These are phyloP conservation scores for Ophiosphaerella herpotricha DNA, from an alignment of 2,329 filamentous ascomycete genomes.

Conservation along the genomic window DNA sequence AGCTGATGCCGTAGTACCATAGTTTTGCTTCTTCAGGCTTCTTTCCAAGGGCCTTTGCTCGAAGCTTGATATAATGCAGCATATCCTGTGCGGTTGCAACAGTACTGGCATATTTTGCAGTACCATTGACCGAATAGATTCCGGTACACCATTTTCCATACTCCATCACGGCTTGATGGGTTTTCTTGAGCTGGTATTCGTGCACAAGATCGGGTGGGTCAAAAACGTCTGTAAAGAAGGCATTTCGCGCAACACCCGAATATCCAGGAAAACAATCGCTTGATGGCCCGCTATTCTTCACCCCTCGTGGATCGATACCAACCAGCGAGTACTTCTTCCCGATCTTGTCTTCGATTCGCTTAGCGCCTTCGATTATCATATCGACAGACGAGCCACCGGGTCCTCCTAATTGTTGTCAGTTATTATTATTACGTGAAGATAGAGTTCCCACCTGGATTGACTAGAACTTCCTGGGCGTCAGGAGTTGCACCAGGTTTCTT, in stretches of 20 bases:
- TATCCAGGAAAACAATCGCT: constrained; percentile 13
- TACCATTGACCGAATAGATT: constrained; percentile 17
- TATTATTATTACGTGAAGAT: too few species aligned
- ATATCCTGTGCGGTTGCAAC: constrained; percentile 37
- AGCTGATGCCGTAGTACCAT: constrained; percentile 49
- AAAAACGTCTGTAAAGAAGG: constrained; percentile 3
- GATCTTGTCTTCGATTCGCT: neutral
- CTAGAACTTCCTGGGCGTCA: constrained; percentile 17
- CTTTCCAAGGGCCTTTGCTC: constrained; percentile 18
- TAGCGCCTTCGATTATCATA: constrained; percentile 2
- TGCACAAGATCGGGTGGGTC: constrained; percentile 7
- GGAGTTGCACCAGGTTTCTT: constrained; percentile 11
- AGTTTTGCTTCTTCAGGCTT: constrained; percentile 37
- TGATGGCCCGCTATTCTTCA: constrained; percentile 19
- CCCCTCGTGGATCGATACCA: constrained; percentile 37
- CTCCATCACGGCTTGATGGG: constrained; percentile 4
- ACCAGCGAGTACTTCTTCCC: constrained; percentile 40
- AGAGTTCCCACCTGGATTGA: constrained; percentile 13
- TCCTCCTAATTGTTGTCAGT: constrained; percentile 3
- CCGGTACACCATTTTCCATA: constrained; percentile 28
- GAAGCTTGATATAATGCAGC: constrained; percentile 30
- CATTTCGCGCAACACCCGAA: constrained; percentile 4
- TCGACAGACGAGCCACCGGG: constrained; percentile 42
- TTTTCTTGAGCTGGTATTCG: constrained; percentile 15
- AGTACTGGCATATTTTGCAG: constrained; percentile 36